Percentiles rank a stretch among this genome's conserved stretches.
Evolutionary conservation across 768 basidiomycete genomes (phyloP).

Genomic region (Tylopilus plumbeoviolaceoides): DNA sequence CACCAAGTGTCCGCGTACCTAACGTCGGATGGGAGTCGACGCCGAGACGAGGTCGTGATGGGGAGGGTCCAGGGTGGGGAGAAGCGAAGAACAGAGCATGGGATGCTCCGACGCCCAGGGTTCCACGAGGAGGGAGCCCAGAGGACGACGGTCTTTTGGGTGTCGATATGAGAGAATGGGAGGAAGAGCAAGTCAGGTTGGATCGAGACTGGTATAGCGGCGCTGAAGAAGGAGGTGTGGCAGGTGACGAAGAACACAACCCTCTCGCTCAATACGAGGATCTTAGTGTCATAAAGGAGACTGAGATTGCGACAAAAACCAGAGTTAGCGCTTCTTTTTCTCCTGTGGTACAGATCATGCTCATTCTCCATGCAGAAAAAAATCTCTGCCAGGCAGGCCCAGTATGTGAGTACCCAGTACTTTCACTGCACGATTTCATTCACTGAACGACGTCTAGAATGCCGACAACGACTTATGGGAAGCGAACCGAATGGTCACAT

Average conservation of each 20-base stretch:
- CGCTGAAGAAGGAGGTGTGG: constrained; percentile 81
- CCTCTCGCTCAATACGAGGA: constrained; percentile 94
- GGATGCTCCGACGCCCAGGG: constrained; percentile 84
- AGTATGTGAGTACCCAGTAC: constrained; percentile 64
- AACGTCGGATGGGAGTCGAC: constrained; percentile 96
- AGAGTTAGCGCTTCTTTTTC: constrained; percentile 42
- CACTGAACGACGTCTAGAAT: constrained; percentile 51
- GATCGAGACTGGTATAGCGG: constrained; percentile 97
- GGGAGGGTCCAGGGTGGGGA: constrained; percentile 65
- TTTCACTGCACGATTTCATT: constrained; percentile 3
- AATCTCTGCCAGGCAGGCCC: constrained; percentile 91
- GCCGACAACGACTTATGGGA: constrained; percentile 99
- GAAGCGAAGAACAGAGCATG: constrained; percentile 51
- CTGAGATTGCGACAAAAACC: constrained; percentile 73
- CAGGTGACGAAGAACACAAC: constrained; percentile 89
- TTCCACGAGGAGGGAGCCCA: constrained; percentile 60
- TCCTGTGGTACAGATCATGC: not conserved
- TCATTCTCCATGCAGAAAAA: constrained; percentile 53
- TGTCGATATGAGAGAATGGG: constrained; percentile 88
- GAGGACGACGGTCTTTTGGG: constrained; percentile 63
- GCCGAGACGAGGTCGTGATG: constrained; percentile 54
- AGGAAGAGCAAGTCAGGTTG: constrained; percentile 88
- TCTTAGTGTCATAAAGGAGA: constrained; percentile 60
- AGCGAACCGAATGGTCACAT: constrained; percentile 94
- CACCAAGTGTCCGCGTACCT: constrained; percentile 86